Conservation (phyloP, 352 stramenopile species). For the Phytopythium mirpurense region DNA sequence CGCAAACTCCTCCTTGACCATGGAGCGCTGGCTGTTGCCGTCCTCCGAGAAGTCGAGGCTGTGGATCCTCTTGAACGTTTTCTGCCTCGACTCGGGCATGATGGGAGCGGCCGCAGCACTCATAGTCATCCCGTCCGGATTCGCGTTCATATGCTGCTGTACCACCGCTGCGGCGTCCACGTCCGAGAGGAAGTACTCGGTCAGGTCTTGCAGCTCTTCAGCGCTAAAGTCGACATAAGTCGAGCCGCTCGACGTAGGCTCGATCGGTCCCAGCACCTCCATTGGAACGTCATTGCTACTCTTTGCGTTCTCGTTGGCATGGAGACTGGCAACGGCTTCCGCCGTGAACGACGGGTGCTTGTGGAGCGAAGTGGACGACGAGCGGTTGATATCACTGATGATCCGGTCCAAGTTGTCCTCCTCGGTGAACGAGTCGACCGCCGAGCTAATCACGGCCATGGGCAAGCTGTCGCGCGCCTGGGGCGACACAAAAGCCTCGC, state of each 20-base stretch:
- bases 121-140: constrained; percentile 8
- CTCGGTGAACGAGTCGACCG: constrained; percentile 69
- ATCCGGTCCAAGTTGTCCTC: constrained; percentile 74
- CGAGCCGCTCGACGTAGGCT: constrained; percentile 33
- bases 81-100: constrained; percentile 3
- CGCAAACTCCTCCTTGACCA: constrained; percentile 36
- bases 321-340: neutral
- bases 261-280: constrained; percentile 10
- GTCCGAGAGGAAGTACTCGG: constrained; percentile 65
- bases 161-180: constrained; percentile 29
- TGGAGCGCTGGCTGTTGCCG: constrained; percentile 8
- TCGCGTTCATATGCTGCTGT: constrained; percentile 23
- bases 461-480: constrained; percentile 66
- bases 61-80: constrained; percentile 62
- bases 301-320: neutral
- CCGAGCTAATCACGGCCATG: constrained; percentile 54
- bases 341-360: constrained; percentile 19
- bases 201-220: constrained; percentile 71
- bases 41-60: constrained; percentile 68
- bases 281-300: neutral
- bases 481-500: constrained; percentile 9
- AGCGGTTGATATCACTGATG: constrained; percentile 66
- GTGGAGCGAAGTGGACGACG: constrained; percentile 36
- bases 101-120: constrained; percentile 8
- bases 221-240: constrained; percentile 53